These are phyloP conservation scores for Aspergillus panamensis DNA, from an alignment of 495 filamentous ascomycete species.

Conservation along the genomic window DNA sequence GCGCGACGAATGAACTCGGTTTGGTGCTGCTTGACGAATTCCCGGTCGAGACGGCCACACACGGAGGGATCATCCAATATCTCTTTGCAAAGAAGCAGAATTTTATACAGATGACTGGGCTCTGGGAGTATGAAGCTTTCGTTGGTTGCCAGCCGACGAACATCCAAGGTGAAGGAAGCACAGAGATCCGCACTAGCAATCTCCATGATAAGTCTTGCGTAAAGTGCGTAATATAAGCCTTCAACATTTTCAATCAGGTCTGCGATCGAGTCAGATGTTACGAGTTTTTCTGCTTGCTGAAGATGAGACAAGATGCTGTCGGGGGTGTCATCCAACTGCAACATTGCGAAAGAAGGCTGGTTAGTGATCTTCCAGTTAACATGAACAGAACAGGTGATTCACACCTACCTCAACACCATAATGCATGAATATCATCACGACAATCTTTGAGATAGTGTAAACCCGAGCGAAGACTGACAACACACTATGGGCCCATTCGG, in stretches of 20 bases:
- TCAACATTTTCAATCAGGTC: constrained; percentile 33
- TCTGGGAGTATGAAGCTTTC: constrained; percentile 28
- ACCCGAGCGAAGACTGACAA: constrained; percentile 31
- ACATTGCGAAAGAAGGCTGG: background rate
- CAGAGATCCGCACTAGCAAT: constrained; percentile 39
- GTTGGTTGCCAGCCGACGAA: constrained; percentile 13
- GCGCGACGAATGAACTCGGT: constrained; percentile 24
- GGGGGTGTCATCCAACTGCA: constrained; percentile 28
- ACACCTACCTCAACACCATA: constrained; percentile 36
- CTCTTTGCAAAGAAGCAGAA: constrained; percentile 33
- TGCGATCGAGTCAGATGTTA: constrained; percentile 24
- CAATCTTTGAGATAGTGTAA: constrained; percentile 38
- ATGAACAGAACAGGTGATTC: background rate
- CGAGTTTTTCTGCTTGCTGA: constrained; percentile 26
- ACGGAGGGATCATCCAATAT: constrained; percentile 29
- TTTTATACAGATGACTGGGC: constrained; percentile 31
- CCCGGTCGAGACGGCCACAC: constrained; percentile 25
- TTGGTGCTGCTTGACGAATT: constrained; percentile 28
- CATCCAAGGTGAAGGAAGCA: constrained; percentile 23
- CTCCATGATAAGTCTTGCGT: constrained; percentile 37
- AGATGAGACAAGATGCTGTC: constrained; percentile 32
- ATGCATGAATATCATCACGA: constrained; percentile 30
- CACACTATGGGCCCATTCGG: constrained; percentile 23
- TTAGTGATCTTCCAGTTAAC: background rate
- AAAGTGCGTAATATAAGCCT: constrained; percentile 37